Base-by-base conservation (phyloP, 371 early-diverging fungal species). In the Syncephalastrum racemosum region DNA sequence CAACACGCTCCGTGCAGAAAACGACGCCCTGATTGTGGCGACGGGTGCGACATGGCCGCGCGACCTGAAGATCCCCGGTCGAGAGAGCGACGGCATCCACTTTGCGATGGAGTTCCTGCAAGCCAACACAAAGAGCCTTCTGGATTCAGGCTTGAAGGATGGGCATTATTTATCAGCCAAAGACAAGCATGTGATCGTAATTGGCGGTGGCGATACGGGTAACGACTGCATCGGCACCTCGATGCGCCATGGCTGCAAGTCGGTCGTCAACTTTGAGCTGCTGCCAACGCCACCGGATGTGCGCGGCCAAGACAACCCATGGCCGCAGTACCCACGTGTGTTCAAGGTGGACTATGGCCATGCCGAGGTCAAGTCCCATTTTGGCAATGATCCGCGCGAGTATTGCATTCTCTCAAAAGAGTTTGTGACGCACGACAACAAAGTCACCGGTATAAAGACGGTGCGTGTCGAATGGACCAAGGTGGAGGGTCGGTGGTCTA, bases 131-230 rank as follows among this genome's bases (percentile, higher is more conserved):
- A 90, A 93, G 82, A 79, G 83, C 42, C 78, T 96, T 42, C 68
- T 96, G 24, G 91, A 94, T 63, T 84, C 85, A 15, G 82, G 85
- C 20, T 68, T 93, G 15, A 68, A 73, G 54, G 88, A 94, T 67
- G 87, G 82, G 16, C 70, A 79, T 23, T 92, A 92, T 65, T 69
- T 98, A 53, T 83, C 78, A 58, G 96, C 95, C 36, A 90, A 92
- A 69, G 96, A 86, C 73, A 95, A 94, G 81, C 78, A 91, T 55
- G 98, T 98, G 0, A 78, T 98, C 60, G 95, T 98, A 16, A 96
- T 98, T 79, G 98, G 98, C 74, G 98, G 95, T 64, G 98, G 98
- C 59, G 98, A 96, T 70, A 98, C 98, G 13, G 97, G 95, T 63
- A 92, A 90, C 63, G 98, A 98, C 66, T 96, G 97, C 74, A 93